Conservation (phyloP, 2,329 filamentous ascomycete genomes). For the Cladophialophora psammophila region DNA sequence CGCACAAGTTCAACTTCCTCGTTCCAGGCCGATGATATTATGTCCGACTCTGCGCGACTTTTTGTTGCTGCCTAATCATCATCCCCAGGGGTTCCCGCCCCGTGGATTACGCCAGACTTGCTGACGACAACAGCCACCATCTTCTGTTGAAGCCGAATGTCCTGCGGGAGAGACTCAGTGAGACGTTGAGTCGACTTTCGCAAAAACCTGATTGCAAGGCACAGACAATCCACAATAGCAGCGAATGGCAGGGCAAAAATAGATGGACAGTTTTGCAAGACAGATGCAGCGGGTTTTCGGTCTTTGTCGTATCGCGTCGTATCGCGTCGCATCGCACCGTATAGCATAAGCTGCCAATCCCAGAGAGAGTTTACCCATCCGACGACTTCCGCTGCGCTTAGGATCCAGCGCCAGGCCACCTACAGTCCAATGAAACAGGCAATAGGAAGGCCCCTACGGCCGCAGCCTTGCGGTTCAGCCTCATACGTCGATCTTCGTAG, state of each 20-base stretch:
- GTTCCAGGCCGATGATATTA: neutral
- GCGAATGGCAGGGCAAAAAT: neutral
- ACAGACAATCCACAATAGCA: neutral
- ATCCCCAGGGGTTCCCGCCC: neutral
- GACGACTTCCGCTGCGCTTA: constrained; percentile 27
- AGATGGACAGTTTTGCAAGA: neutral
- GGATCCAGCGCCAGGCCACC: constrained; percentile 4
- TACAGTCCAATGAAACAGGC: neutral
- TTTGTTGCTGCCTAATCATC: neutral
- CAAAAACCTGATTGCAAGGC: neutral
- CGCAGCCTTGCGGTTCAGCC: constrained; percentile 28
- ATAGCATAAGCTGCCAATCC: constrained; percentile 3
- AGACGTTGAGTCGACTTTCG: neutral
- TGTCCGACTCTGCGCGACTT: neutral
- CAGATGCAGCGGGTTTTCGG: constrained; percentile 17
- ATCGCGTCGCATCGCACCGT: neutral
- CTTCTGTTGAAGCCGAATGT: neutral
- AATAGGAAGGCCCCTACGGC: constrained; percentile 14
- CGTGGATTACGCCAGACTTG: neutral
- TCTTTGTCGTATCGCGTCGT: too few species aligned
- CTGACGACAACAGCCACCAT: neutral
- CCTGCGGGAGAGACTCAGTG: neutral
- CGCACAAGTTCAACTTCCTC: neutral
- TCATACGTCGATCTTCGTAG: neutral
- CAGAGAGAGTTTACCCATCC: constrained; percentile 15